These are phyloP conservation scores for Penicillium sp. DNA, from an alignment of 2,329 filamentous ascomycete species.

Conservation along the genomic window DNA sequence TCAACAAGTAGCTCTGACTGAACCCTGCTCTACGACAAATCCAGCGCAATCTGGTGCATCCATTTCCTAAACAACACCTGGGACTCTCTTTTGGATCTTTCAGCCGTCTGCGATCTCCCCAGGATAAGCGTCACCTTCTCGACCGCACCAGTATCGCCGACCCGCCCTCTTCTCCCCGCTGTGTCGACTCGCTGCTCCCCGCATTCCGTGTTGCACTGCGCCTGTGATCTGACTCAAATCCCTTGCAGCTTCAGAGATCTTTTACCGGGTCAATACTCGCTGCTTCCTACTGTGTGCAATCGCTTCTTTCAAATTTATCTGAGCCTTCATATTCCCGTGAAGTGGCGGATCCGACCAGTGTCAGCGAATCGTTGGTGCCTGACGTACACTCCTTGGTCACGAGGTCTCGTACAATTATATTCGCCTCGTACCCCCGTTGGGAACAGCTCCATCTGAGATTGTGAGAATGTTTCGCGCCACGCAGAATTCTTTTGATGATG, in stretches of 20 bases:
- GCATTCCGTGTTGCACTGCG: constrained; percentile 13
- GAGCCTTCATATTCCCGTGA: neutral
- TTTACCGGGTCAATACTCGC: too few species aligned
- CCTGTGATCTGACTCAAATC: neutral
- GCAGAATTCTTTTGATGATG: constrained; percentile 65
- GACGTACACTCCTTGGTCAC: constrained; percentile 4
- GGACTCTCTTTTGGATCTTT: too few species aligned
- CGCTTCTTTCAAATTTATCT: too few species aligned
- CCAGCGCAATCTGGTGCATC: too few species aligned
- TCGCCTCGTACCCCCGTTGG: constrained; percentile 5
- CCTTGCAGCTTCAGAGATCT: too few species aligned
- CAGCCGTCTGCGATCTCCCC: too few species aligned
- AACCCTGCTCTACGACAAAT: too few species aligned
- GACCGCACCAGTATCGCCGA: constrained; percentile 1
- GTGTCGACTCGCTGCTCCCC: constrained; percentile 14
- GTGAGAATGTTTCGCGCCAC: constrained; percentile 53
- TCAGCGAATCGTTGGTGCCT: constrained; percentile 9
- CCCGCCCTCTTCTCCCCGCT: constrained; percentile 1
- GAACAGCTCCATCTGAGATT: constrained; percentile 8
- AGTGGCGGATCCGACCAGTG: neutral
- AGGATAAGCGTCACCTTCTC: too few species aligned
- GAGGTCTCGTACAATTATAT: constrained; percentile 1
- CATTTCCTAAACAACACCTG: too few species aligned
- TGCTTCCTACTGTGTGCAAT: too few species aligned
- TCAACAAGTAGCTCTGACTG: too few species aligned